Percentiles rank a stretch among this genome's conserved stretches.
Evolutionary conservation across 208 protist species (phyloP).

Genomic region (Leishmania turanica): DNA sequence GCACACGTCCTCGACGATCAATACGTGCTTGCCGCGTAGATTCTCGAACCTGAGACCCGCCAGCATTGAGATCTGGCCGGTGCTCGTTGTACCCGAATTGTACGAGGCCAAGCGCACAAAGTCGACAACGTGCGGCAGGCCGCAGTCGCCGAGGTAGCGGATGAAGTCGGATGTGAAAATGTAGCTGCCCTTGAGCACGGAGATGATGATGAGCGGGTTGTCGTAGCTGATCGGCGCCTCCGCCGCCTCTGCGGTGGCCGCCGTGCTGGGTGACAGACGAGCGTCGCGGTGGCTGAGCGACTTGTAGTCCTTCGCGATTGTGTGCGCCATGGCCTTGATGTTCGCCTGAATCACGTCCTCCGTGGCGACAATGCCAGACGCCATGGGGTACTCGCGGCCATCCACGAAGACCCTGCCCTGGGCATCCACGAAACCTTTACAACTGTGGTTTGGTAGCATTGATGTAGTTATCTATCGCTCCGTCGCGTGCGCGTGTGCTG

Average conservation of each 20-base stretch:
- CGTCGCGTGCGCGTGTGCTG: not conserved
- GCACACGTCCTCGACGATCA: constrained; percentile 91
- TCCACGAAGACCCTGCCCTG: constrained; percentile 69
- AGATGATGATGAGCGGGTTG: constrained; percentile 87
- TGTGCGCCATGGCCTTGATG: constrained; percentile 59
- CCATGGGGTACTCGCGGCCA: constrained; percentile 84
- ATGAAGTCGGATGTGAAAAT: constrained; percentile 91
- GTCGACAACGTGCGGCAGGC: constrained; percentile 79
- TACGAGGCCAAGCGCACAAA: constrained; percentile 88
- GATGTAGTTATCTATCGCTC: not conserved
- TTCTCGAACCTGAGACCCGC: constrained; percentile 57
- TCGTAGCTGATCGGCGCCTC: constrained; percentile 67
- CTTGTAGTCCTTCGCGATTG: constrained; percentile 72
- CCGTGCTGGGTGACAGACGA: constrained; percentile 10
- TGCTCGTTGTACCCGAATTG: constrained; percentile 63
- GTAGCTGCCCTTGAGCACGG: constrained; percentile 92
- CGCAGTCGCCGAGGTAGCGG: constrained; percentile 74
- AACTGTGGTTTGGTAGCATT: constrained; percentile 31
- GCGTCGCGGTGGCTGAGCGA: constrained; percentile 51
- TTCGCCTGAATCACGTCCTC: constrained; percentile 64
- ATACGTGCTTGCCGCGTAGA: constrained; percentile 79
- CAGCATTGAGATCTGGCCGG: constrained; percentile 62
- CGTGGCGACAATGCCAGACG: constrained; percentile 64
- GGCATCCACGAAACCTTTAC: constrained; percentile 32
- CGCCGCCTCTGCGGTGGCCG: not conserved